Percentiles rank a stretch among this genome's conserved stretches.
Conservation (phyloP, 2,329 filamentous ascomycete species). For the Microthyrium microscopicum region DNA sequence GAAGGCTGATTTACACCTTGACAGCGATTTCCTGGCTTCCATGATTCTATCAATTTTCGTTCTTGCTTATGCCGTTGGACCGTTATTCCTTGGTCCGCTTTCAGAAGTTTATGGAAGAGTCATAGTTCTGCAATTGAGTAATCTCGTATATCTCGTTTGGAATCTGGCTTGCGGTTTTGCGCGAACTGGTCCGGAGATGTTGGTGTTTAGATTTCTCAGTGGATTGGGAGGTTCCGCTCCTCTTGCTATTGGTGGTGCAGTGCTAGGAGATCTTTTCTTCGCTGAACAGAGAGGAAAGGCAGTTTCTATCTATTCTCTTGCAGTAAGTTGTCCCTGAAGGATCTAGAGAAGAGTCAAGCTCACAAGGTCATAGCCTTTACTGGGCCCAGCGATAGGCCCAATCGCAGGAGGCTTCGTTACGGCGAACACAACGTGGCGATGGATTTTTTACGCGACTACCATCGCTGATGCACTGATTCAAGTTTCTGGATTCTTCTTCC, state of each 20-base stretch:
- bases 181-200: slow-evolving; percentile 16
- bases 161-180: slow-evolving; percentile 24
- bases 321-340: too few relatives aligned
- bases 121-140: slow-evolving; percentile 19
- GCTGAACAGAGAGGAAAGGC: slow-evolving; percentile 46
- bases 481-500: slow-evolving; percentile 41
- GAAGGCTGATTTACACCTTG: slow-evolving; percentile 18
- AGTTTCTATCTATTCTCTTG: slow-evolving; percentile 45
- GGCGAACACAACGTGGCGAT: slow-evolving; percentile 49
- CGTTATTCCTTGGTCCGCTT: slow-evolving; percentile 21
- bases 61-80: slow-evolving; percentile 22
- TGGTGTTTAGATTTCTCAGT: slow-evolving; percentile 20
- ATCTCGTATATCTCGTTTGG: slow-evolving; percentile 21
- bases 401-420: slow-evolving; percentile 50
- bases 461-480: slow-evolving; percentile 47
- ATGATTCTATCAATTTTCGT: slow-evolving; percentile 24
- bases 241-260: slow-evolving; percentile 20
- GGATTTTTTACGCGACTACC: slow-evolving; percentile 53
- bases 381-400: slow-evolving; percentile 49
- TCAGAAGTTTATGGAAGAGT: slow-evolving; percentile 20
- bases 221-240: slow-evolving; percentile 22
- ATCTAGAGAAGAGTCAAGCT: too few relatives aligned
- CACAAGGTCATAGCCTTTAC: slow-evolving; percentile 45
- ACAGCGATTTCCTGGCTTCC: slow-evolving; percentile 14
- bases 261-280: slow-evolving; percentile 38